phyloP scores from a whole-genome alignment of 2,329 filamentous ascomycete genomes.

The Incumbomyces delicatus region DNA sequence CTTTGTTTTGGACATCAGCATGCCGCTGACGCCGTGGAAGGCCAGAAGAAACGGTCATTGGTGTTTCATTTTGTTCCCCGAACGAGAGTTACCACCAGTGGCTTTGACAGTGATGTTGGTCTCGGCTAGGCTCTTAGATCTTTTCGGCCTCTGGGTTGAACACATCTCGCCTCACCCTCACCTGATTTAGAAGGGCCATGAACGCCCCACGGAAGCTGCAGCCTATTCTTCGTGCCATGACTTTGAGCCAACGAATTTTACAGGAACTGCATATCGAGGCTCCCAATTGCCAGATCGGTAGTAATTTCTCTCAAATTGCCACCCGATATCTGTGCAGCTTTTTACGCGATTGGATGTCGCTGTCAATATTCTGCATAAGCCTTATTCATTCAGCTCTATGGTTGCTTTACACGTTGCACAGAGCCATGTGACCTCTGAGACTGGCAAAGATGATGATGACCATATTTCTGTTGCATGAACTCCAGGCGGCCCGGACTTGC shows the following conservation, averaged over 20 bases:
- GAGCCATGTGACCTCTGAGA: slow-evolving; percentile 12
- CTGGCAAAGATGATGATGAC: slow-evolving; percentile 9
- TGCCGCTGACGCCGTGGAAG: no score
- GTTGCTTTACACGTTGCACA: slow-evolving; percentile 16
- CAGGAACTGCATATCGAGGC: background rate
- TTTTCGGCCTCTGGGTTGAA: no score
- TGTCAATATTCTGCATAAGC: background rate
- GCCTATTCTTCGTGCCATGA: no score
- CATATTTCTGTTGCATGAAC: slow-evolving; percentile 6
- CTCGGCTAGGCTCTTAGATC: no score
- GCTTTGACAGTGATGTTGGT: no score
- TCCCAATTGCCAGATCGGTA: slow-evolving; percentile 1
- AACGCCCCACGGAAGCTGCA: no score
- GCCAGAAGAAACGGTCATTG: no score
- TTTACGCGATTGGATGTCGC: background rate
- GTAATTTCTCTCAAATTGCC: background rate
- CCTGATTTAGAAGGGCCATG: no score
- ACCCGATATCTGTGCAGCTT: background rate
- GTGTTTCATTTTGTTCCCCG: no score
- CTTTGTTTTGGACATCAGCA: no score
- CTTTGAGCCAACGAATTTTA: background rate
- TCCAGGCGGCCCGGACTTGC: background rate
- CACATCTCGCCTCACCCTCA: no score
- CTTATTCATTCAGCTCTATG: background rate
- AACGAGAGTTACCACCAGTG: no score